Evolutionary conservation across 2,329 filamentous ascomycete species (phyloP).

Genomic region (Fusarium verrucosum): DNA sequence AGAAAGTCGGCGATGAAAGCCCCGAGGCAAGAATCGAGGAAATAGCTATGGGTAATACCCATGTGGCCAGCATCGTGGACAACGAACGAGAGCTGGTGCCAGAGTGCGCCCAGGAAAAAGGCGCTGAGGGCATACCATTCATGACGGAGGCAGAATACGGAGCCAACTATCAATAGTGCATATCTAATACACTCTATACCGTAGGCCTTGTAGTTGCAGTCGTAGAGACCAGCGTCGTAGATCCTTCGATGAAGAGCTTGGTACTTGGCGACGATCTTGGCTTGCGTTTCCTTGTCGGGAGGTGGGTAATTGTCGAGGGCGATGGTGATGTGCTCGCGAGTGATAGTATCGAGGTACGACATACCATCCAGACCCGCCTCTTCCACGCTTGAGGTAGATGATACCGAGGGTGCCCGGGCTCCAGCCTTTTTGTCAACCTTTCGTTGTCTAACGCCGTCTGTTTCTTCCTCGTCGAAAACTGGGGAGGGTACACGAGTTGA

Average conservation of each 20-base stretch:
- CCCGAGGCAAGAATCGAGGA: conserved; percentile 82
- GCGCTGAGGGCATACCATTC: conserved; percentile 77
- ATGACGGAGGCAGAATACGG: conserved; percentile 68
- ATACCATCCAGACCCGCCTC: conserved; percentile 59
- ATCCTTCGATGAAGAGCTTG: conserved; percentile 78
- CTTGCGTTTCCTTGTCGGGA: conserved; percentile 77
- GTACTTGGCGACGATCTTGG: conserved; percentile 81
- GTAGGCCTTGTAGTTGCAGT: conserved; percentile 86
- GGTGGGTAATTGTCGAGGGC: conserved; percentile 85
- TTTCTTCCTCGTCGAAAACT: conserved; percentile 58
- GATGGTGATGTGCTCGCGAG: conserved; percentile 76
- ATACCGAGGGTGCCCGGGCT: conserved; percentile 60
- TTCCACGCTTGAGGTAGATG: conserved; percentile 66
- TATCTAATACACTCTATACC: conserved; percentile 79
- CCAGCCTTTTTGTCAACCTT: conserved; percentile 19
- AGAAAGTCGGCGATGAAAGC: conserved; percentile 91
- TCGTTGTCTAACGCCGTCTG: conserved; percentile 46
- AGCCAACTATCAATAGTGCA: conserved; percentile 64
- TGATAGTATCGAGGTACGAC: conserved; percentile 76
- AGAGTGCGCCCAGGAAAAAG: conserved; percentile 80
- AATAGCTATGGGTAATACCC: conserved; percentile 94
- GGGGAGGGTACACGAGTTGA: conserved; percentile 64
- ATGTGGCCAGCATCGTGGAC: conserved; percentile 97
- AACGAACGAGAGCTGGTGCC: conserved; percentile 94
- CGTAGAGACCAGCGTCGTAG: conserved; percentile 77